Conservation (phyloP, 257 asterid genomes). For the Pogostemon cablin region DNA sequence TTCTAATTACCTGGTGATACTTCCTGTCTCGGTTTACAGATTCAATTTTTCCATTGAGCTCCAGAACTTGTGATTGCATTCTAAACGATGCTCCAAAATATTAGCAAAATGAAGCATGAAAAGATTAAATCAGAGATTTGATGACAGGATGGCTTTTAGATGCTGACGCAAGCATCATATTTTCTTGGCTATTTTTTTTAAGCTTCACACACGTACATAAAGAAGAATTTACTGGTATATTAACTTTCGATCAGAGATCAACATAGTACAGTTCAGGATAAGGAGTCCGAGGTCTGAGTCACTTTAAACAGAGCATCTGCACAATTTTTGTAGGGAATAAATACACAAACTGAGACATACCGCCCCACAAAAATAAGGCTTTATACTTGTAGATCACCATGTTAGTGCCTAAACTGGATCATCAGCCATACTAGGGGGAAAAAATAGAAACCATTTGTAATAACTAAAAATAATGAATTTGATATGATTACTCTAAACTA, state of each 20-base stretch:
- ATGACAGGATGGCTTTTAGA: neutral
- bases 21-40: constrained; percentile 94
- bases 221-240: constrained; percentile 18
- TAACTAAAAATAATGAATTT: constrained; percentile 4
- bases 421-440: neutral
- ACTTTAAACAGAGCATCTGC: neutral
- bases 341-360: neutral
- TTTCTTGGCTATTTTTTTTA: too few species aligned
- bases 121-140: constrained; percentile 10
- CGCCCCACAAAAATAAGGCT: neutral
- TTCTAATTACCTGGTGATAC: constrained; percentile 82
- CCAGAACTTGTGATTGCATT: constrained; percentile 74
- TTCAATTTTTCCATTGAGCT: constrained; percentile 73
- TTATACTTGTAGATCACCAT: neutral
- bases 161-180: constrained; percentile 6
- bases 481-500: constrained; percentile 11
- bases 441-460: neutral
- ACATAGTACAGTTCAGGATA: neutral
- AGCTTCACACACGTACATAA: neutral
- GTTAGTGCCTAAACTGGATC: neutral
- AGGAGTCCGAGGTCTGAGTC: neutral
- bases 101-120: constrained; percentile 8
- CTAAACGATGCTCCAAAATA: constrained; percentile 35
- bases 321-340: neutral
- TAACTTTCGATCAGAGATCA: neutral